These are phyloP conservation scores for Trichophyton equinum DNA, from an alignment of 2,329 filamentous ascomycete genomes.

Conservation along the genomic window DNA sequence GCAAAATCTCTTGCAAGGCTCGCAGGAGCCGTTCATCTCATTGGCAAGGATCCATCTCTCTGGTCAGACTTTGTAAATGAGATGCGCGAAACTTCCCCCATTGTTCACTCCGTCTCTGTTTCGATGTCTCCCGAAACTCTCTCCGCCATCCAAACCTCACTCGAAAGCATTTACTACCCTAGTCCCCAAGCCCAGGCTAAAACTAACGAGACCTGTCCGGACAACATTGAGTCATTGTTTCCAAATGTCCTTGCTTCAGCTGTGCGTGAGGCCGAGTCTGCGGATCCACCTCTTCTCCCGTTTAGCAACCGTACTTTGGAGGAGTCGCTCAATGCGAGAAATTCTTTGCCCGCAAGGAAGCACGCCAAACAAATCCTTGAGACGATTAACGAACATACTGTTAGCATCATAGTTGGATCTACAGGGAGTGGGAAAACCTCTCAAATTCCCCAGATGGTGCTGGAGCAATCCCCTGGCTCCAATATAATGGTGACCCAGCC, in stretches of 20 bases:
- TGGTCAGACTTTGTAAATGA: background rate
- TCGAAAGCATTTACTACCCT: background rate
- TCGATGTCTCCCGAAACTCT: background rate
- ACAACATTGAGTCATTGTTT: background rate
- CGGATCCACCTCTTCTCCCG: background rate
- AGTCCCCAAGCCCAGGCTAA: background rate
- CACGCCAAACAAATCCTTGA: slow-evolving; percentile 5
- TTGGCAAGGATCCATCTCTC: background rate
- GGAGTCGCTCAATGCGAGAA: background rate
- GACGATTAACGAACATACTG: slow-evolving; percentile 20
- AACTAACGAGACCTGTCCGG: background rate
- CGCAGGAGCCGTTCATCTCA: background rate
- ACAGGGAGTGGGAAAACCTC: slow-evolving; percentile 39
- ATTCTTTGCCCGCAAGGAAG: background rate
- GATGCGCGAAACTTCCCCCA: background rate
- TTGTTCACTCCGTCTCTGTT: background rate
- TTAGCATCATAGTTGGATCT: slow-evolving; percentile 36
- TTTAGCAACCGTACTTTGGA: background rate
- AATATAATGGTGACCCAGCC: slow-evolving; percentile 42
- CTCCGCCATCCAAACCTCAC: background rate
- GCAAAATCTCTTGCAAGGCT: background rate
- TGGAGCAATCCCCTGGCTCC: slow-evolving; percentile 34
- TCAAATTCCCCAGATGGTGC: slow-evolving; percentile 40
- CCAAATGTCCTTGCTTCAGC: background rate
- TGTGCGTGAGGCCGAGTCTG: background rate